Evolutionary conservation across 345 rosid species (phyloP).

Genomic region (Sonneratia alba): DNA sequence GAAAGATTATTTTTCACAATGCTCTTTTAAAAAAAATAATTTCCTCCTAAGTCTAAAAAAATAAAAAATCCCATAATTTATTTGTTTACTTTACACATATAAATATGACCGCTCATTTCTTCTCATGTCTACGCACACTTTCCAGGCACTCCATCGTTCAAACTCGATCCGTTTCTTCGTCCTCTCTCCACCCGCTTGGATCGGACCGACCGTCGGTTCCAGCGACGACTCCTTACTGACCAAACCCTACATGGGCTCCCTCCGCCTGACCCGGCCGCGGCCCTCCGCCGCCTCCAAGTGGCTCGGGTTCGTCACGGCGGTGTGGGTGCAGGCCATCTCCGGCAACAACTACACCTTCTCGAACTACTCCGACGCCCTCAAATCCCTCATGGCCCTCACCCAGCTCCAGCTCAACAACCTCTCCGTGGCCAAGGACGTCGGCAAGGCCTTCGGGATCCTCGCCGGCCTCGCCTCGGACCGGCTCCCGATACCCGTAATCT

Average conservation of each 20-base stretch:
- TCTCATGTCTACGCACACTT: no score
- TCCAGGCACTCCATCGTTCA: neutral
- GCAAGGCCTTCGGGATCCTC: constrained; percentile 87
- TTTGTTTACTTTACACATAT: no score
- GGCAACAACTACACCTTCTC: constrained; percentile 97
- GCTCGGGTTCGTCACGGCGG: constrained; percentile 91
- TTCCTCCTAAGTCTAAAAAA: no score
- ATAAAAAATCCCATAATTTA: no score
- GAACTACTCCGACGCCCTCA: constrained; percentile 82
- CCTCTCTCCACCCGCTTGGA: no score
- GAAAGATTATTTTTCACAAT: no score
- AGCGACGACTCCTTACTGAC: neutral
- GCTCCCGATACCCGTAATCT: constrained; percentile 46
- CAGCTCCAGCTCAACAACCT: constrained; percentile 75
- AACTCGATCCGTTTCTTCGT: no score
- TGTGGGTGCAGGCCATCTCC: constrained; percentile 86
- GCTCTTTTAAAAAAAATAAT: no score
- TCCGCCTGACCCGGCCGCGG: neutral
- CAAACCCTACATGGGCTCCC: neutral
- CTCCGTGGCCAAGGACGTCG: constrained; percentile 86
- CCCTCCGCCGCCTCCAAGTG: constrained; percentile 30
- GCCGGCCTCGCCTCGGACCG: constrained; percentile 92
- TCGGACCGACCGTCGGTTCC: no score
- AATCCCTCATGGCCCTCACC: constrained; percentile 73
- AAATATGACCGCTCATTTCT: neutral